Conservation (phyloP, 306 rosid genomes). For the Castanea mollissima region DNA sequence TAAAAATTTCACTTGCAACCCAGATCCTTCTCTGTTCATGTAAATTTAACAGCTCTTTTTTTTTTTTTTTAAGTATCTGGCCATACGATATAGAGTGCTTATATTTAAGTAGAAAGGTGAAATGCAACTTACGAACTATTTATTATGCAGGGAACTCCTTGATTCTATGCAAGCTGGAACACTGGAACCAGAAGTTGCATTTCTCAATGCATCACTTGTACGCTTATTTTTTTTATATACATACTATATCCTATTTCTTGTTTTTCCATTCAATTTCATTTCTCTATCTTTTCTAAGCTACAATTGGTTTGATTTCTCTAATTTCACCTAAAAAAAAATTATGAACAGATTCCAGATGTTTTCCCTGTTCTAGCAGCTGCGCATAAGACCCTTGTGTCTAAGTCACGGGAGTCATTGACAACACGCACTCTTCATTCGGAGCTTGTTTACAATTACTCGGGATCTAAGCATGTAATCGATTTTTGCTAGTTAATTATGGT, state of each 20-base stretch:
- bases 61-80: not conserved
- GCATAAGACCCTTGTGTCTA: constrained; percentile 66
- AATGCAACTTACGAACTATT: constrained; percentile 12
- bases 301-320: constrained; percentile 23
- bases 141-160: constrained; percentile 69
- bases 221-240: constrained; percentile 2
- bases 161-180: constrained; percentile 78
- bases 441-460: constrained; percentile 89
- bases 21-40: not conserved
- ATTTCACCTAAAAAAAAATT: constrained; percentile 17
- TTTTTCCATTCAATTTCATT: not conserved
- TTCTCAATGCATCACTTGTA: constrained; percentile 86
- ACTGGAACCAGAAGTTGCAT: constrained; percentile 81
- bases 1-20: not conserved
- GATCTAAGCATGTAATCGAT: constrained; percentile 80
- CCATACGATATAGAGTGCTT: not conserved
- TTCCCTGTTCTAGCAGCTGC: constrained; percentile 85
- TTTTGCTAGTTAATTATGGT: constrained; percentile 8
- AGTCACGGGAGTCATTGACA: constrained; percentile 71
- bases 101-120: not conserved
- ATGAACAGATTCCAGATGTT: constrained; percentile 76
- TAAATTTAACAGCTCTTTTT: not conserved
- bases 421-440: constrained; percentile 93
- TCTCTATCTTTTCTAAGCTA: not conserved
- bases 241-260: not conserved